Evolutionary conservation across 306 rosid genomes (phyloP).

Genomic region (Cucurbita ficifolia): DNA sequence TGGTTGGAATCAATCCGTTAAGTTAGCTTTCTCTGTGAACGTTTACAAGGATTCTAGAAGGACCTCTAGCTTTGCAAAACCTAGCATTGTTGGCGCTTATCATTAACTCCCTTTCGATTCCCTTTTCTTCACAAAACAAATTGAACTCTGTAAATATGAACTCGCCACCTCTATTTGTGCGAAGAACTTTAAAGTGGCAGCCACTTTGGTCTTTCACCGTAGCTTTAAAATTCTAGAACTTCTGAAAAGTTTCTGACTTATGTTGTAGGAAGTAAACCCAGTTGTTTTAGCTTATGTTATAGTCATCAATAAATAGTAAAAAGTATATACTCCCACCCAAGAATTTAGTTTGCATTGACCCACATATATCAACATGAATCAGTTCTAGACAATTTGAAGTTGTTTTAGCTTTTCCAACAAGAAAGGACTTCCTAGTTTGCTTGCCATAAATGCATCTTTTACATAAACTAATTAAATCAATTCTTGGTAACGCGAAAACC

Average conservation of each 20-base stretch:
- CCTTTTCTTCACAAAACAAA: not conserved
- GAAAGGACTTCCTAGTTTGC: not conserved
- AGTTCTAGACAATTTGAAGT: not conserved
- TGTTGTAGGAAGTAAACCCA: not conserved
- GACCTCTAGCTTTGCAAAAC: too few relatives aligned
- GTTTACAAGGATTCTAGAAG: too few relatives aligned
- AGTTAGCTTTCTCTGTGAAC: too few relatives aligned
- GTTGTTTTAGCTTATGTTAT: not conserved
- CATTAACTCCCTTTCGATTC: not conserved
- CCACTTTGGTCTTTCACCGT: not conserved
- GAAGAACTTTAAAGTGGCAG: not conserved
- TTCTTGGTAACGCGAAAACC: not conserved
- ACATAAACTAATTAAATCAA: not conserved
- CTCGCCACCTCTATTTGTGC: not conserved
- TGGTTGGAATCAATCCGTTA: too few relatives aligned
- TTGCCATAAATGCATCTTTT: not conserved
- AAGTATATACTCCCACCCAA: not conserved
- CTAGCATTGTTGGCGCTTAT: too few relatives aligned
- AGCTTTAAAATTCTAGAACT: not conserved
- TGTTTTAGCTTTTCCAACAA: not conserved
- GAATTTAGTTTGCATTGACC: not conserved
- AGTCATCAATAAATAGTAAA: not conserved
- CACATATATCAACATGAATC: not conserved
- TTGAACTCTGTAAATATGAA: not conserved
- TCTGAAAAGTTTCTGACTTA: not conserved